Evolutionary conservation across 208 protist species (phyloP), one percentile per base, ranked within the genome.

Genomic region (Leishmania braziliensis): DNA sequence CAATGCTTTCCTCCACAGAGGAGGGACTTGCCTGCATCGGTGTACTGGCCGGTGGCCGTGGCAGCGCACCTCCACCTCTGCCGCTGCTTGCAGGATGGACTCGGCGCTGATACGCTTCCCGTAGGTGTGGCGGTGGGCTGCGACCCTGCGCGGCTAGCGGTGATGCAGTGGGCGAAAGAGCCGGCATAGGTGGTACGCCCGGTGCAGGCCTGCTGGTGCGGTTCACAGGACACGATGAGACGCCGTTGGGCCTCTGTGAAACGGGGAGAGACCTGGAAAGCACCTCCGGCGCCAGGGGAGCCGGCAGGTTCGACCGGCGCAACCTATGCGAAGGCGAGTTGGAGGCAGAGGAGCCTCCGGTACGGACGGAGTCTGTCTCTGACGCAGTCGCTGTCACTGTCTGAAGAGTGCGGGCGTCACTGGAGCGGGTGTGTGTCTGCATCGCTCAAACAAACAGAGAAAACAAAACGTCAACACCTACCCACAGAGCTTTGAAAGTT

Each of bases 361-460:
- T 68, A 60, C 56, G 74, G 54, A 66, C 14, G 12, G 74, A 66
- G n/a, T 48, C 16, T 46, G 74, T 39, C 70, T 75, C 48, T 26
- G 70, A 39, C n/a, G 43, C 14, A 16, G 70, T 8, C 48, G 20
- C 43, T n/a, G 70, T 53, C 10, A n/a, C 14, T 33, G 70, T 48
- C 66, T 46, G 70, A 26, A 75, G 70, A 10, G 70, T 14, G 23
- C 70, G 70, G 48, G 70, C 39, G 70, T 48, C 70, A 36, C 70
- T 48, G 18, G 72, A 70, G 50, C 75, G 75, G 5, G 81, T 77
- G 56, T 75, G 81, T 3, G 75, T 65, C 68, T 84, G 79, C 82
- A 85, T 85, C n/a, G 12, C 12, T 56, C 75, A 20, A n/a, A 6
- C 60, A 46, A 16, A 53, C 69, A 43, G 23, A 50, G 23, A 79